phyloP scores from a whole-genome alignment of 345 rosid genomes.

The Camelina laxa region DNA sequence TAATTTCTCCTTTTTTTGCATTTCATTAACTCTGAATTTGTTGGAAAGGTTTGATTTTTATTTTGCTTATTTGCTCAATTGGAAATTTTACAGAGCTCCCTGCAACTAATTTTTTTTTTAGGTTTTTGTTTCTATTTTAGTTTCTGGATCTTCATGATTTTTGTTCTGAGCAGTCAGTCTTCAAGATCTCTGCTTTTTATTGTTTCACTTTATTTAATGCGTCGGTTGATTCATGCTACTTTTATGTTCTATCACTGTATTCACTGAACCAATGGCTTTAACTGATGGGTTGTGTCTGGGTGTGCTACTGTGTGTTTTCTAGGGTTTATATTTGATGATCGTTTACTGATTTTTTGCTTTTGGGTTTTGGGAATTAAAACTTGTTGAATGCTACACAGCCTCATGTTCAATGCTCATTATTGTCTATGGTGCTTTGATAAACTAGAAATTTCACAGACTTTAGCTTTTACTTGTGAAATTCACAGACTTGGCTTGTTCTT shows the following conservation, averaged over 20 bases:
- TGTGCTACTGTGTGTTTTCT: not conserved
- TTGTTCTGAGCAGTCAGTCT: constrained; percentile 16
- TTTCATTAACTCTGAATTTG: constrained; percentile 5
- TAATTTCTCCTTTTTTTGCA: not conserved
- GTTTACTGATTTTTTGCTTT: not conserved
- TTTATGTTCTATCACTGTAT: not conserved
- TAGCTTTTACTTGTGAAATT: not conserved
- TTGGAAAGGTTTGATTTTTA: constrained; percentile 11
- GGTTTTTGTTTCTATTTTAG: not conserved
- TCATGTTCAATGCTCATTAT: not conserved
- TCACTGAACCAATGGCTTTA: constrained; percentile 5
- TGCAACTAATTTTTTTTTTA: not conserved
- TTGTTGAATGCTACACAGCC: constrained; percentile 8
- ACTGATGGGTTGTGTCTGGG: not conserved
- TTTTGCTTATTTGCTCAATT: constrained; percentile 12
- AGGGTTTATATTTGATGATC: not conserved
- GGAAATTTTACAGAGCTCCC: not conserved
- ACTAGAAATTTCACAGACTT: not conserved
- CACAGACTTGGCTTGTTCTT: constrained; percentile 23
- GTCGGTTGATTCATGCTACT: constrained; percentile 1
- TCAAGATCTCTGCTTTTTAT: constrained; percentile 39
- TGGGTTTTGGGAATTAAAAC: not conserved
- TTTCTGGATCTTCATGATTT: constrained; percentile 1
- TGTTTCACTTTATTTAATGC: constrained; percentile 10
- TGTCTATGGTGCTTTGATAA: not conserved